phyloP scores from a whole-genome alignment of 2,329 filamentous ascomycete species.

The Cytospora piceicola region DNA sequence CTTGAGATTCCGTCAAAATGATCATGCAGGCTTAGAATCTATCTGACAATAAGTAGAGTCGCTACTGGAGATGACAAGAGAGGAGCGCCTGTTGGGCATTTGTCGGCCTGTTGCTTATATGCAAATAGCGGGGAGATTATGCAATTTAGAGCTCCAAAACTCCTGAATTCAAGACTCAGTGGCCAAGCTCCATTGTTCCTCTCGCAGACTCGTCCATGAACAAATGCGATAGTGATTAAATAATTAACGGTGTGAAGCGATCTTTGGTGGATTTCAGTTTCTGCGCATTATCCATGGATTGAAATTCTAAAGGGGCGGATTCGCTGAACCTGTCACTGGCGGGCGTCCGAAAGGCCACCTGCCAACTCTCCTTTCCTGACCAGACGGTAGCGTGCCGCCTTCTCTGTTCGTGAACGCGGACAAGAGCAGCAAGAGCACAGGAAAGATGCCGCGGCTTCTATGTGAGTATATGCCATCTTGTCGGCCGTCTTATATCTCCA shows the following conservation, averaged over 20 bases:
- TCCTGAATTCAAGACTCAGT: neutral
- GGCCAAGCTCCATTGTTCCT: neutral
- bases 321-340: slow-evolving; percentile 6
- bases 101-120: neutral
- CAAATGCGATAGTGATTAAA: neutral
- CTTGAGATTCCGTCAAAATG: neutral
- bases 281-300: slow-evolving; percentile 17
- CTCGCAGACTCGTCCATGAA: neutral
- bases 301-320: neutral
- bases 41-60: neutral
- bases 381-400: neutral
- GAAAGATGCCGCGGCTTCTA: slow-evolving; percentile 57
- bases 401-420: neutral
- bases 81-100: neutral
- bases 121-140: slow-evolving; percentile 26
- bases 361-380: slow-evolving; percentile 17
- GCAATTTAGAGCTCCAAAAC: slow-evolving; percentile 25
- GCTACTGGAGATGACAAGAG: neutral
- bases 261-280: neutral
- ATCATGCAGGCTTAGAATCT: neutral
- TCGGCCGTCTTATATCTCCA: neutral
- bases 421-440: neutral
- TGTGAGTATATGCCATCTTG: slow-evolving; percentile 45
- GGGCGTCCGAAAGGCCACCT: slow-evolving; percentile 20
- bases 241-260: neutral